phyloP scores from a whole-genome alignment of 2,329 filamentous ascomycete species.

The Chaetomium sp. region DNA sequence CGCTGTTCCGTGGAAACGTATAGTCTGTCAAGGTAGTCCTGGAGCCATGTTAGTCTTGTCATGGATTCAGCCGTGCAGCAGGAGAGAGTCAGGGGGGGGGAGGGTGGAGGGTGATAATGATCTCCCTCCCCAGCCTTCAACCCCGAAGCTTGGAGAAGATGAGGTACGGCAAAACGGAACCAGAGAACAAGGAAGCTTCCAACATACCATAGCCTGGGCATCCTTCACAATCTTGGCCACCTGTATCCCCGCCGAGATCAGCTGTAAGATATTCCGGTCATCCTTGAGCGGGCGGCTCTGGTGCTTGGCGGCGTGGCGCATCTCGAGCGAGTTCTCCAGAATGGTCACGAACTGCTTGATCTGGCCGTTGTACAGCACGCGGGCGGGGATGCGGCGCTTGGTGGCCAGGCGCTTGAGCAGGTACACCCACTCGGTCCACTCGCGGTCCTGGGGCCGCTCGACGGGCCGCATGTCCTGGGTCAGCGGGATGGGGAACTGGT shows the following conservation, averaged over 20 bases:
- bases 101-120: not conserved
- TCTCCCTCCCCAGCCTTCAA: too few species aligned
- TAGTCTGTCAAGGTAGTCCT: conserved; percentile 72
- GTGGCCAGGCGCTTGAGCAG: conserved; percentile 83
- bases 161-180: not conserved
- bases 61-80: not conserved
- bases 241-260: conserved; percentile 84
- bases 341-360: conserved; percentile 91
- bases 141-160: too few species aligned
- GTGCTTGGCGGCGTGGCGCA: conserved; percentile 82
- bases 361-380: conserved; percentile 84
- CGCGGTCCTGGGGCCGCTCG: conserved; percentile 72
- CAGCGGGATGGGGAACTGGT: conserved; percentile 85
- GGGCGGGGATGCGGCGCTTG: conserved; percentile 80
- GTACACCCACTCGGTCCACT: conserved; percentile 93
- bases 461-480: conserved; percentile 80
- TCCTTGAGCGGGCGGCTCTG: conserved; percentile 83
- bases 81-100: too few species aligned
- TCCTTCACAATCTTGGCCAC: conserved; percentile 87
- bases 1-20: conserved; percentile 80
- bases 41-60: not conserved
- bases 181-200: not conserved
- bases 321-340: conserved; percentile 84
- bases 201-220: conserved; percentile 67
- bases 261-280: conserved; percentile 83